Conservation (phyloP, 306 rosid genomes). For the Lathyrus oleraceus region DNA sequence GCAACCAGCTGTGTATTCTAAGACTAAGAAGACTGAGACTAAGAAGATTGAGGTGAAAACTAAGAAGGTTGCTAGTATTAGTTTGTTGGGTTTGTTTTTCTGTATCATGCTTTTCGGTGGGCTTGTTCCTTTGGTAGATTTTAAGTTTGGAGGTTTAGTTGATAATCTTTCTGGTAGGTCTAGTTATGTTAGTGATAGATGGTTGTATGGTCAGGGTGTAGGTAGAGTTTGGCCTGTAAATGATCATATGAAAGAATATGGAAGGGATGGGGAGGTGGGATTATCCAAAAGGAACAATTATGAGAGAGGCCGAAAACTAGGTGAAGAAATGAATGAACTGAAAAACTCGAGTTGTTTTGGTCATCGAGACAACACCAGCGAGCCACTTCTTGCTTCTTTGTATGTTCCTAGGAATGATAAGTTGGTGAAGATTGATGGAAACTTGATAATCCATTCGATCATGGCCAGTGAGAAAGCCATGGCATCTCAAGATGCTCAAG, state of each 20-base stretch:
- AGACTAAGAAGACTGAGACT: constrained; percentile 68
- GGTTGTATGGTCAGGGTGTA: constrained; percentile 47
- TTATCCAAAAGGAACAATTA: constrained; percentile 36
- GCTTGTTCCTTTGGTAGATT: constrained; percentile 65
- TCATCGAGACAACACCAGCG: constrained; percentile 62
- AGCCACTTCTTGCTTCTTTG: constrained; percentile 86
- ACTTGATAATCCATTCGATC: constrained; percentile 89
- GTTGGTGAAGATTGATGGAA: constrained; percentile 93
- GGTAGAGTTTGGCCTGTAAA: constrained; percentile 62
- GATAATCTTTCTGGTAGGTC: constrained; percentile 50
- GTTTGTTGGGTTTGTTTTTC: constrained; percentile 83
- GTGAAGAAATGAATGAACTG: constrained; percentile 42
- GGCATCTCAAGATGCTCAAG: constrained; percentile 55
- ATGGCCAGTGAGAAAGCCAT: constrained; percentile 89
- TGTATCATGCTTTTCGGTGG: constrained; percentile 81
- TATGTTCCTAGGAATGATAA: constrained; percentile 96
- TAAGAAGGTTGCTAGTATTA: constrained; percentile 95
- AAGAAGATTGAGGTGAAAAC: constrained; percentile 81
- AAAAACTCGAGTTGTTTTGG: constrained; percentile 38
- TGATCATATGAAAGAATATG: constrained; percentile 52
- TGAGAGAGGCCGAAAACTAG: constrained; percentile 43
- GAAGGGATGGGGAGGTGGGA: constrained; percentile 41
- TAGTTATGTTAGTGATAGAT: constrained; percentile 47
- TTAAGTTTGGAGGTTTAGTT: constrained; percentile 56
- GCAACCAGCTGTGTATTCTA: constrained; percentile 52